Conservation (phyloP, 192 early-diverging fungal genomes). For the Entophlyctis helioformis region DNA sequence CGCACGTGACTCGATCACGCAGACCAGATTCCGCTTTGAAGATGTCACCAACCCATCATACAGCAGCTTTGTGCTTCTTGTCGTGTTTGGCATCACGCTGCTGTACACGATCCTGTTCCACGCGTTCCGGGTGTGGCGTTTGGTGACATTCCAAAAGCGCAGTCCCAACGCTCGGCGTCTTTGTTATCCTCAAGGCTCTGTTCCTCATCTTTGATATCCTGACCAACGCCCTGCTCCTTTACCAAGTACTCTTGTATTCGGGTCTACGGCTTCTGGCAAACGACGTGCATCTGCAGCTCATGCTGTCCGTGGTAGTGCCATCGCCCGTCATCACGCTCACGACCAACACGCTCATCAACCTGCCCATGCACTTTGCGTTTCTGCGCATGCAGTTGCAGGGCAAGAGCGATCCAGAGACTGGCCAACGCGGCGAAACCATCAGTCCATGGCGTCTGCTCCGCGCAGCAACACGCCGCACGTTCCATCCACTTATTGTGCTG, state of each 20-base stretch:
- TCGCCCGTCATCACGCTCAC: neutral
- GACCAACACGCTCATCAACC: slow-evolving; percentile 5
- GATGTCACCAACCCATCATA: neutral
- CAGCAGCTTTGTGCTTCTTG: slow-evolving; percentile 1
- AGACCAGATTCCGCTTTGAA: neutral
- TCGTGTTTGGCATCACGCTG: neutral
- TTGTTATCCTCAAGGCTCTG: slow-evolving; percentile 2
- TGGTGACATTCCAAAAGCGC: neutral
- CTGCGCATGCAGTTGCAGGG: neutral
- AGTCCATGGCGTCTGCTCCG: neutral
- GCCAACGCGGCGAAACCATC: too few species aligned
- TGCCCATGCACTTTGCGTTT: slow-evolving; percentile 1
- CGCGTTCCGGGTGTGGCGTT: neutral
- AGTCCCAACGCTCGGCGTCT: neutral
- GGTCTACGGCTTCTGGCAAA: neutral
- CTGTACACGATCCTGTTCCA: slow-evolving; percentile 7
- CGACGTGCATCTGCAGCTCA: neutral
- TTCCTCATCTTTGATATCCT: slow-evolving; percentile 3
- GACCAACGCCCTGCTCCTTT: neutral
- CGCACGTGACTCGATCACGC: neutral
- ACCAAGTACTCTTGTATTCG: neutral
- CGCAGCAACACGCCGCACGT: neutral
- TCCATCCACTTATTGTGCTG: slow-evolving; percentile 1
- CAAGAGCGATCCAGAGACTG: neutral
- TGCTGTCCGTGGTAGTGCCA: neutral